A percentile compares a stretch with the other conserved stretches of the same genome.
Conservation (phyloP, 805 yeast species). For the Kodamaea hsintzibuensis region DNA sequence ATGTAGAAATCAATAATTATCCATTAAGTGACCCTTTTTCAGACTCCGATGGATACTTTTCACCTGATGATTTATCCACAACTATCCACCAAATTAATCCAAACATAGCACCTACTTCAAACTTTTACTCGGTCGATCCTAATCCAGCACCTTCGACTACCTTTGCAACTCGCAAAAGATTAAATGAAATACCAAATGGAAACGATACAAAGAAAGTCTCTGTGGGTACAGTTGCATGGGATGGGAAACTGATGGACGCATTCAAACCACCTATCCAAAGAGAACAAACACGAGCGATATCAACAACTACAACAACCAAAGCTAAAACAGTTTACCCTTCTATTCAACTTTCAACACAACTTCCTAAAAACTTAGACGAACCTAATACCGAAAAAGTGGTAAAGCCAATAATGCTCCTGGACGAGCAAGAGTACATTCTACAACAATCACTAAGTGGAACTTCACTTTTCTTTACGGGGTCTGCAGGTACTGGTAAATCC, state of each 20-base stretch:
- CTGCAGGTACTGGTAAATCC: slow-evolving; percentile 98
- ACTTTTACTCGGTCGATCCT: neutral
- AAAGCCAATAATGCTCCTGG: slow-evolving; percentile 29
- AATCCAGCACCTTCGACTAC: neutral
- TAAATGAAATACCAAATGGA: neutral
- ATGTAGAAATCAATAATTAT: neutral
- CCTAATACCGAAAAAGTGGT: slow-evolving; percentile 7
- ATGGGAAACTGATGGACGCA: slow-evolving; percentile 5
- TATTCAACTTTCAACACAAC: slow-evolving; percentile 33
- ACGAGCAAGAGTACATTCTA: slow-evolving; percentile 67
- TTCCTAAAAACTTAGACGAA: slow-evolving; percentile 4
- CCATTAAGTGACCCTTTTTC: neutral
- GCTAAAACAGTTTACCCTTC: slow-evolving; percentile 19
- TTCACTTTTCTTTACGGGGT: slow-evolving; percentile 89
- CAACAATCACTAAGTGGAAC: slow-evolving; percentile 62
- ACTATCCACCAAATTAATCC: neutral
- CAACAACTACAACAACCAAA: slow-evolving; percentile 11
- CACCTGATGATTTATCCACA: neutral
- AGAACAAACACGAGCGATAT: slow-evolving; percentile 3
- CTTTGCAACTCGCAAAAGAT: neutral
- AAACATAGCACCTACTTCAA: neutral
- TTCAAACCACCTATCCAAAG: slow-evolving; percentile 3
- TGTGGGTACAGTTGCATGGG: neutral
- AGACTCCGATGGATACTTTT: neutral
- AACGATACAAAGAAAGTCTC: neutral